phyloP scores from a whole-genome alignment of 1,284 basidiomycete genomes.

The Rhodotorula sp. region DNA sequence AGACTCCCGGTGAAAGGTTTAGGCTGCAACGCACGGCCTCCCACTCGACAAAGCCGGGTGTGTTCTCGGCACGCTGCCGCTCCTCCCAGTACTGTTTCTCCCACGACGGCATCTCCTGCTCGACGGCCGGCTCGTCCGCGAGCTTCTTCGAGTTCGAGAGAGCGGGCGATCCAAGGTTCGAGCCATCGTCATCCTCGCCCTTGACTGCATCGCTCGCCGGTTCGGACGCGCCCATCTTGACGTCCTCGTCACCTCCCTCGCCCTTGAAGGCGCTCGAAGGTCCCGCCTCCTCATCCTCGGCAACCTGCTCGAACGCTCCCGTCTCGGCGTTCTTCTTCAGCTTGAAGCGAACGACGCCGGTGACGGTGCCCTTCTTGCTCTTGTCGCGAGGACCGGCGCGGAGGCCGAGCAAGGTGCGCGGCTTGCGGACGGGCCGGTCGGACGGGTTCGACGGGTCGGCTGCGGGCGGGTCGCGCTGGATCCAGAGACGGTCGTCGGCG shows the following conservation, averaged over 20 bases:
- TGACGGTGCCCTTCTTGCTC: constrained; percentile 34
- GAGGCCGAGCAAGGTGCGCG: constrained; percentile 15
- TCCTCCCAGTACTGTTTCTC: constrained; percentile 45
- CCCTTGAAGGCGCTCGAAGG: constrained; percentile 37
- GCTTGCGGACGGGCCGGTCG: constrained; percentile 7
- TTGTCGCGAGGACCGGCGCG: constrained; percentile 26
- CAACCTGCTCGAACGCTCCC: constrained; percentile 18
- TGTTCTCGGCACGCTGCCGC: constrained; percentile 26
- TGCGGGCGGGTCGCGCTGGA: constrained; percentile 59
- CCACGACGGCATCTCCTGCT: constrained; percentile 38
- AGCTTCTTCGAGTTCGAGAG: constrained; percentile 28
- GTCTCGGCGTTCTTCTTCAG: constrained; percentile 30
- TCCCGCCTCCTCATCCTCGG: constrained; percentile 2
- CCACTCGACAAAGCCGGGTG: constrained; percentile 68
- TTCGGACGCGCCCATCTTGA: constrained; percentile 22
- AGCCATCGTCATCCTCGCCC: constrained; percentile 15
- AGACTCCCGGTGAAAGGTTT: not conserved
- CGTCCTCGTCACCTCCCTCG: constrained; percentile 26
- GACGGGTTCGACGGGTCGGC: constrained; percentile 1
- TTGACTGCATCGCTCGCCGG: constrained; percentile 3
- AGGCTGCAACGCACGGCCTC: constrained; percentile 63
- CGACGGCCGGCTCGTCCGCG: constrained; percentile 41
- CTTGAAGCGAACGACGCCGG: constrained; percentile 28
- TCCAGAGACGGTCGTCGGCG: constrained; percentile 83
- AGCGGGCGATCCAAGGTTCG: constrained; percentile 6